phyloP scores from a whole-genome alignment of 2,329 filamentous ascomycete genomes.

The Ascocoryne sarcoides region DNA sequence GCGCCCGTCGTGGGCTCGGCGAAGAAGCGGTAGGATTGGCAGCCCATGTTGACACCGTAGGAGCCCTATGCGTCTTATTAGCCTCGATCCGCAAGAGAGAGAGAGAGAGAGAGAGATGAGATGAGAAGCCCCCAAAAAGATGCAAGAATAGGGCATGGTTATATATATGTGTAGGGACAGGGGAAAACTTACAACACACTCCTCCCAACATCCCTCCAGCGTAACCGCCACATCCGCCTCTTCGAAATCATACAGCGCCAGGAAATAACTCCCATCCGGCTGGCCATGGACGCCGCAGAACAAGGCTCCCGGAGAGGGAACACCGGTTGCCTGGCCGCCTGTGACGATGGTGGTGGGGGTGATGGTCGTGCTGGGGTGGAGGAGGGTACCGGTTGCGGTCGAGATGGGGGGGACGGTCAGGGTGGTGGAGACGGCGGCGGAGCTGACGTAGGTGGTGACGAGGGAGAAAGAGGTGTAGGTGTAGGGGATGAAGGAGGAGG shows the following conservation, averaged over 20 bases:
- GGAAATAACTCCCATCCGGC: conserved; percentile 31
- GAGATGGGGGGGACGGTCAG: conserved; percentile 28
- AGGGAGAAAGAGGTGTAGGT: background rate
- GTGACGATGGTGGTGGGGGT: conserved; percentile 28
- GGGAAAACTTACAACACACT: conserved; percentile 29
- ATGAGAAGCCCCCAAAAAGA: too few species aligned
- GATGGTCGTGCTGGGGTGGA: conserved; percentile 20
- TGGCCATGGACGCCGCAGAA: conserved; percentile 35
- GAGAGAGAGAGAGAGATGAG: background rate
- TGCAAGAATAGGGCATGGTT: too few species aligned
- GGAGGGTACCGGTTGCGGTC: conserved; percentile 19
- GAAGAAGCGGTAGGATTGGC: conserved; percentile 19
- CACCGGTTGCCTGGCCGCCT: conserved; percentile 25
- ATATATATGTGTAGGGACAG: background rate
- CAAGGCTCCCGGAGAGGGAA: conserved; percentile 22
- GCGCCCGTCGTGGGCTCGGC: conserved; percentile 12
- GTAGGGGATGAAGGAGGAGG: background rate
- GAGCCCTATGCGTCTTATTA: background rate
- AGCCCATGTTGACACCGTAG: conserved; percentile 10
- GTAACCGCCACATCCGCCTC: conserved; percentile 28
- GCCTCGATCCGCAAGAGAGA: background rate
- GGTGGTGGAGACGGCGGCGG: conserved; percentile 2
- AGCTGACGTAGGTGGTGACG: background rate
- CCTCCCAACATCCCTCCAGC: conserved; percentile 35
- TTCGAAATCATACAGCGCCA: conserved; percentile 33